phyloP scores from a whole-genome alignment of 2,329 filamentous ascomycete species.

The Chalaropsis thielavioides region DNA sequence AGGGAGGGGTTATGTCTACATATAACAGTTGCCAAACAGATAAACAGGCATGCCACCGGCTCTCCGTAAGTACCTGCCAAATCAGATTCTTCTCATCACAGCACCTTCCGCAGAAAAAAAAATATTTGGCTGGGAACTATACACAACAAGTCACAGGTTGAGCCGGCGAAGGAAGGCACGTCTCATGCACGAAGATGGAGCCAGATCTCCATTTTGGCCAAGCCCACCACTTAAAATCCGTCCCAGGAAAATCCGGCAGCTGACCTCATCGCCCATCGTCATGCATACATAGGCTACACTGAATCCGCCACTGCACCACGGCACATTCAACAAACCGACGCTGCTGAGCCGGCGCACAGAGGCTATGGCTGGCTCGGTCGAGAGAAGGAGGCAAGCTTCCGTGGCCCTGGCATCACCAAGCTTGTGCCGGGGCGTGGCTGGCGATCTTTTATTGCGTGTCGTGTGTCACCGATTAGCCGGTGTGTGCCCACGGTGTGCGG shows the following conservation, averaged over 20 bases:
- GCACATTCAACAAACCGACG: neutral
- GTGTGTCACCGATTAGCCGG: neutral
- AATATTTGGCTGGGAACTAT: constrained; percentile 6
- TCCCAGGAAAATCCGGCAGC: neutral
- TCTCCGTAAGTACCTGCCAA: neutral
- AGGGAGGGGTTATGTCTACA: neutral
- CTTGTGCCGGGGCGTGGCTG: neutral
- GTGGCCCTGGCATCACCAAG: neutral
- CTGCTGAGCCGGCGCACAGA: neutral
- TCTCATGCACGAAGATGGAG: constrained; percentile 13
- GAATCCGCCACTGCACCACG: neutral
- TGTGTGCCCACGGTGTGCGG: neutral
- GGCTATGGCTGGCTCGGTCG: neutral
- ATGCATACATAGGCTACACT: neutral
- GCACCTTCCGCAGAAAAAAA: constrained; percentile 6
- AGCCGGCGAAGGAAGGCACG: constrained; percentile 6
- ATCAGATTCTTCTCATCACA: constrained; percentile 3
- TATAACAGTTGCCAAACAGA: neutral
- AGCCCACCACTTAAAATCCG: neutral
- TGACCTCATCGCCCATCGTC: neutral
- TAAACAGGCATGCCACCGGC: neutral
- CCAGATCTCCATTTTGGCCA: neutral
- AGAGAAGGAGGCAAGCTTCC: neutral
- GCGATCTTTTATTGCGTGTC: neutral
- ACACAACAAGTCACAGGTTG: constrained; percentile 4